Conservation (phyloP, 805 yeast genomes). For the Cyberlindnera mississippiensis region DNA sequence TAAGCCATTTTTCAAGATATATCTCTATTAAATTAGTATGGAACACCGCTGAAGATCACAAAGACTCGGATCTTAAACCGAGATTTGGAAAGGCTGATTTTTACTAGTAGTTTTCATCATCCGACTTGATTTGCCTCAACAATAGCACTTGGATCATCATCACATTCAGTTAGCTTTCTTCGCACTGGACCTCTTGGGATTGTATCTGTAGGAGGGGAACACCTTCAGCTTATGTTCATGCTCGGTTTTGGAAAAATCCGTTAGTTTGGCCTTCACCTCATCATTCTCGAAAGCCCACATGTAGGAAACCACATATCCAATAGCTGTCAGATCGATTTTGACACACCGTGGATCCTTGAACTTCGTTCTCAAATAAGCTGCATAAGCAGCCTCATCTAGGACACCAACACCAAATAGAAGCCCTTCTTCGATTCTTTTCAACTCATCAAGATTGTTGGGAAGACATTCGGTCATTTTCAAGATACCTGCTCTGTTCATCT, state of each 20-base stretch:
- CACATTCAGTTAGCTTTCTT: not conserved
- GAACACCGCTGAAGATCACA: too few relatives aligned
- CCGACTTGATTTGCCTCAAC: too few relatives aligned
- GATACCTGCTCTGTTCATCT: constrained; percentile 6
- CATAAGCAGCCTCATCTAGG: not conserved
- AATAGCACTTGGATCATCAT: too few relatives aligned
- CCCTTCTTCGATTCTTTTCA: not conserved
- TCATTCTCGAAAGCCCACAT: constrained; percentile 6
- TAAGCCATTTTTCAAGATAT: too few relatives aligned
- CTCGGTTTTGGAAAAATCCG: constrained; percentile 5
- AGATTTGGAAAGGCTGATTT: too few relatives aligned
- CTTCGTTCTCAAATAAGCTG: not conserved
- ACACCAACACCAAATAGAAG: not conserved
- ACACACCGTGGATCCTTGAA: constrained; percentile 2
- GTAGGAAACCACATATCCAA: constrained; percentile 6
- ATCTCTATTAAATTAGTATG: too few relatives aligned
- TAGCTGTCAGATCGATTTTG: constrained; percentile 3
- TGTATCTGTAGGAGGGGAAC: constrained; percentile 5
- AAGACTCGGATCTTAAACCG: too few relatives aligned
- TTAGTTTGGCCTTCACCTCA: not conserved
- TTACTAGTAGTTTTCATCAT: too few relatives aligned
- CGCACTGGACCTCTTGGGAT: constrained; percentile 2
- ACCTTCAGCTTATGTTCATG: constrained; percentile 8
- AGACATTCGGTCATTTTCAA: constrained; percentile 3
- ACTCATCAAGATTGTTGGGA: constrained; percentile 1